Evolutionary conservation across 2,329 filamentous ascomycete genomes (phyloP).

Genomic region (Phyllosticta capitalensis): DNA sequence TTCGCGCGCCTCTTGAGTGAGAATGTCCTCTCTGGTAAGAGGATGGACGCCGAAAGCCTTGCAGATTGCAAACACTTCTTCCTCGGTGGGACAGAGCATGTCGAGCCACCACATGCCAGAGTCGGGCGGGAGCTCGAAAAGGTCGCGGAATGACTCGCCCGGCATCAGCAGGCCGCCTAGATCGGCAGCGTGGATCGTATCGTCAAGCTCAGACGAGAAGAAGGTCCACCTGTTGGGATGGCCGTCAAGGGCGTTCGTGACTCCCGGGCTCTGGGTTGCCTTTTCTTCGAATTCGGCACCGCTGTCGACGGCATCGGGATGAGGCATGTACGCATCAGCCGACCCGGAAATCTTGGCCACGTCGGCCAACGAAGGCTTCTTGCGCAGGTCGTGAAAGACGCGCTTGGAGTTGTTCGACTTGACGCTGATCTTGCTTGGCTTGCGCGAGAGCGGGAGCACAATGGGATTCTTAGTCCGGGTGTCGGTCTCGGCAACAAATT

Average conservation of each 20-base stretch:
- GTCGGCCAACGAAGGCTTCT: background rate
- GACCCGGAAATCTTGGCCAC: conserved; percentile 25
- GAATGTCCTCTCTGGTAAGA: conserved; percentile 91
- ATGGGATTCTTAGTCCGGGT: conserved; percentile 37
- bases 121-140: conserved; percentile 63
- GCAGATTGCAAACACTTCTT: conserved; percentile 79
- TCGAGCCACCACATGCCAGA: conserved; percentile 99
- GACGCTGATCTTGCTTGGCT: conserved; percentile 25
- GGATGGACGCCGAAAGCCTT: conserved; percentile 94
- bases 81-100: conserved; percentile 78
- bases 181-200: conserved; percentile 83
- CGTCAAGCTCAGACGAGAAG: conserved; percentile 91
- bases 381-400: conserved; percentile 54
- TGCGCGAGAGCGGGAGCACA: conserved; percentile 29
- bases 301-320: conserved; percentile 17
- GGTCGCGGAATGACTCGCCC: conserved; percentile 77
- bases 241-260: conserved; percentile 39
- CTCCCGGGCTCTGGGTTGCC: conserved; percentile 23
- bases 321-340: conserved; percentile 17
- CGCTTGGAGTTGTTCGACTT: conserved; percentile 37
- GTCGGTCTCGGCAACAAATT: conserved; percentile 62
- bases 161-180: conserved; percentile 81
- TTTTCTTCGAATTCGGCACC: conserved; percentile 36
- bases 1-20: conserved; percentile 88
- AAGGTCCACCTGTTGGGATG: conserved; percentile 78